These are phyloP conservation scores for Xanthoceras sorbifolium DNA, from an alignment of 345 rosid genomes.

Conservation along the genomic window DNA sequence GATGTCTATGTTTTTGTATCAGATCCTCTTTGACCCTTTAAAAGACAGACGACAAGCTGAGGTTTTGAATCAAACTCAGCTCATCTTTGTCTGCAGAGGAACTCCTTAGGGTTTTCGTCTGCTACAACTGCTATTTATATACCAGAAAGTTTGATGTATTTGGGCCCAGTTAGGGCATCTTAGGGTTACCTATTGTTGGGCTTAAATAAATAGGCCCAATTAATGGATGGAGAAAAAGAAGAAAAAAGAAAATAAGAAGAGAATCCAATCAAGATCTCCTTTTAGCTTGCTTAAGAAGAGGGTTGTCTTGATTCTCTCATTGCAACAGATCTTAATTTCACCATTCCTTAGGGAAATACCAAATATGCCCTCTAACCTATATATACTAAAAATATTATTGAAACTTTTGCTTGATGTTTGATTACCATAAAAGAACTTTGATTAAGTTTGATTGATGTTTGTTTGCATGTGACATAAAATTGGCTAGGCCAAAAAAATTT, in stretches of 20 bases:
- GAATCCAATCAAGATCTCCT: background rate
- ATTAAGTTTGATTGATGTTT: too few species aligned
- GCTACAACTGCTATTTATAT: background rate
- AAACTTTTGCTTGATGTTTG: background rate
- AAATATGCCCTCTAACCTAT: background rate
- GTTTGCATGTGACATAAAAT: background rate
- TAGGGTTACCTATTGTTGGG: background rate
- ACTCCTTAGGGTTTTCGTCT: background rate
- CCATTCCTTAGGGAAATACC: background rate
- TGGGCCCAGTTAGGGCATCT: background rate
- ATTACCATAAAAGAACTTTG: too few species aligned
- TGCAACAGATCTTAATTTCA: slow-evolving; percentile 5
- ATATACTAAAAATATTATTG: background rate
- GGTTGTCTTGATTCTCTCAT: slow-evolving; percentile 10
- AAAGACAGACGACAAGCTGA: background rate
- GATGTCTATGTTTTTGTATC: slow-evolving; percentile 19
- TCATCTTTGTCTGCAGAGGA: background rate
- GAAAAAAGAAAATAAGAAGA: background rate
- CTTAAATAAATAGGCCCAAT: background rate
- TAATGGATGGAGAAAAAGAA: background rate
- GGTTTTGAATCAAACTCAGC: background rate
- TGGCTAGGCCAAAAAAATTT: background rate
- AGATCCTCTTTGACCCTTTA: background rate
- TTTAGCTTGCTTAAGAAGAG: slow-evolving; percentile 7
- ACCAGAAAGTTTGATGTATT: background rate